These are phyloP conservation scores for Xylariales sp. DNA, from an alignment of 2,329 filamentous ascomycete genomes.

Conservation along the genomic window DNA sequence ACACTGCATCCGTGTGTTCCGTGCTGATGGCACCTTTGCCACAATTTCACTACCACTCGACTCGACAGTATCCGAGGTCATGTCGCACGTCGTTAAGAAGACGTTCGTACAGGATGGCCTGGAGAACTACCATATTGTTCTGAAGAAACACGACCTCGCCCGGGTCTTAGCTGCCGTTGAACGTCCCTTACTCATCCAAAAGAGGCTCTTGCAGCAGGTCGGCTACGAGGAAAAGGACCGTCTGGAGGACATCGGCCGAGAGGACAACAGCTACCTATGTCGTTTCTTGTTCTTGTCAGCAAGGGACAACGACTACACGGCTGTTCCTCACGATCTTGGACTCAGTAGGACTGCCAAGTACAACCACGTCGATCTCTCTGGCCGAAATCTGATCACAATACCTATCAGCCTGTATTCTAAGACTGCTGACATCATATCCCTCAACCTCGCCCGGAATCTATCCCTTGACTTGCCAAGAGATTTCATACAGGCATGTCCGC, in stretches of 20 bases:
- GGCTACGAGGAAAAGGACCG: constrained; percentile 84
- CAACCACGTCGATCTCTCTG: constrained; percentile 88
- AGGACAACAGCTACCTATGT: constrained; percentile 96
- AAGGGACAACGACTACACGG: constrained; percentile 76
- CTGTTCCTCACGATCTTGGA: constrained; percentile 72
- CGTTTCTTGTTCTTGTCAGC: constrained; percentile 92
- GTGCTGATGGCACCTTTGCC: constrained; percentile 88
- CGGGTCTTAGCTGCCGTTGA: constrained; percentile 75
- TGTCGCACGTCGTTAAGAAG: constrained; percentile 89
- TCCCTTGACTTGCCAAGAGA: constrained; percentile 91
- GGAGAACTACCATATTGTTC: constrained; percentile 91
- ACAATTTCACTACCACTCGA: constrained; percentile 82
- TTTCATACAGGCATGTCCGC: constrained; percentile 90
- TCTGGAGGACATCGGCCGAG: constrained; percentile 88
- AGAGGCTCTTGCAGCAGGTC: constrained; percentile 82
- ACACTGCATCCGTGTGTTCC: constrained; percentile 94
- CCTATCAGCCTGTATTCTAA: constrained; percentile 92
- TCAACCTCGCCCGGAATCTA: constrained; percentile 90
- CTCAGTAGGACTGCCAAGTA: constrained; percentile 83
- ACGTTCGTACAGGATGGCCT: constrained; percentile 86
- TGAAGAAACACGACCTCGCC: constrained; percentile 87
- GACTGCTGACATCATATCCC: constrained; percentile 84
- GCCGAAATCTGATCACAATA: constrained; percentile 87
- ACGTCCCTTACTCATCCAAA: constrained; percentile 85
- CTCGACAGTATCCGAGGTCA: constrained; percentile 79